phyloP scores from a whole-genome alignment of 2,329 filamentous ascomycete genomes.

The Epichloe brachyelytri region DNA sequence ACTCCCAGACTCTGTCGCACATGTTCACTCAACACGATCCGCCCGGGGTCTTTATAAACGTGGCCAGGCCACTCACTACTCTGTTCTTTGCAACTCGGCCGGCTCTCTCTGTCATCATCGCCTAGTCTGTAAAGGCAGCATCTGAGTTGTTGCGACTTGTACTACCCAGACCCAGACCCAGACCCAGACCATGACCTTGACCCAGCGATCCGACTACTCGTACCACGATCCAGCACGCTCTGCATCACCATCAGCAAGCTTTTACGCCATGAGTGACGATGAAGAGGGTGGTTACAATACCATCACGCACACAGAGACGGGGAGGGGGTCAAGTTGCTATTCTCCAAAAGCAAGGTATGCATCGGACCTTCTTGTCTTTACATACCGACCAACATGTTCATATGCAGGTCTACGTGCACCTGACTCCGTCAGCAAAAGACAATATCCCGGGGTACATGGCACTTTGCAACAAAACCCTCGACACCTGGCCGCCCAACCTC shows the following conservation, averaged over 20 bases:
- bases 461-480: constrained; percentile 74
- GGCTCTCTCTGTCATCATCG: not conserved
- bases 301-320: constrained; percentile 65
- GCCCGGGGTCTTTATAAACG: too few relatives aligned
- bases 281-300: constrained; percentile 94
- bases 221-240: constrained; percentile 1
- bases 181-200: constrained; percentile 3
- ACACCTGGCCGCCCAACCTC: constrained; percentile 24
- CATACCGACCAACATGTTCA: not conserved
- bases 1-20: not conserved
- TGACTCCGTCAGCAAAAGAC: constrained; percentile 83
- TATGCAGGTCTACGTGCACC: constrained; percentile 80
- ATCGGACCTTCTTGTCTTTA: not conserved
- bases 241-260: constrained; percentile 10
- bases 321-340: constrained; percentile 86
- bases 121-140: not conserved
- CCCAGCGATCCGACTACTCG: not conserved
- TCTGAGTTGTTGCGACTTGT: too few relatives aligned
- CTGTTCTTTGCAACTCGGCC: not conserved
- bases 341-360: constrained; percentile 86
- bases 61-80: too few relatives aligned
- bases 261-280: constrained; percentile 75
- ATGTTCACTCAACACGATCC: not conserved
- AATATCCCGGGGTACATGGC: constrained; percentile 93
- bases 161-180: too few relatives aligned